phyloP scores from a whole-genome alignment of 2,329 filamentous ascomycete genomes.

The Colletotrichum eleusines region DNA sequence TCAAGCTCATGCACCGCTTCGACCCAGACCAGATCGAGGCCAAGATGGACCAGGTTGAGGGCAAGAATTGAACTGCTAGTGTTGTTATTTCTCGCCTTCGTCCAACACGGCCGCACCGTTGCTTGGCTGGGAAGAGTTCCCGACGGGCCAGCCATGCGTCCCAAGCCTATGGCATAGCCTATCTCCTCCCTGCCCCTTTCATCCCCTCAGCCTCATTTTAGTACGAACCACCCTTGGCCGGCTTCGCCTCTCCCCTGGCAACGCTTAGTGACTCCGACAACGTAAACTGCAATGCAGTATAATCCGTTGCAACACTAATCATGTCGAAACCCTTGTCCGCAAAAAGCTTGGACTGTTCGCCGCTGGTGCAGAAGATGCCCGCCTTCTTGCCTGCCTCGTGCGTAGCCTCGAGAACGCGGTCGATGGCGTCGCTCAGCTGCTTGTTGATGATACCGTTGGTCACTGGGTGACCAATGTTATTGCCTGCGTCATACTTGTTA shows the following conservation, averaged over 20 bases:
- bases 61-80: conserved; percentile 31
- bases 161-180: conserved; percentile 13
- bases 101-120: conserved; percentile 10
- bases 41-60: conserved; percentile 74
- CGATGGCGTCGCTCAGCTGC: conserved; percentile 70
- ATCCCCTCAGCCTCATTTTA: conserved; percentile 44
- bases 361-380: conserved; percentile 69
- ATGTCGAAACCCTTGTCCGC: conserved; percentile 71
- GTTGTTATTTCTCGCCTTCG: neutral
- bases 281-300: conserved; percentile 61
- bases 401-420: conserved; percentile 68
- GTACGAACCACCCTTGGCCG: conserved; percentile 57
- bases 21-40: conserved; percentile 73
- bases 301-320: conserved; percentile 69
- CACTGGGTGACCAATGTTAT: conserved; percentile 73
- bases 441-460: conserved; percentile 69
- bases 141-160: neutral
- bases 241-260: conserved; percentile 57
- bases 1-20: conserved; percentile 85
- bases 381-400: conserved; percentile 74
- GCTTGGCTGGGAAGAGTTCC: conserved; percentile 11
- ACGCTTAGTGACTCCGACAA: conserved; percentile 61
- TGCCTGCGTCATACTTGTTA: conserved; percentile 51
- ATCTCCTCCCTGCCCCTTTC: conserved; percentile 1
- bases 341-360: conserved; percentile 67